These are phyloP conservation scores for Aspergillus asperescens DNA, from an alignment of 495 filamentous ascomycete genomes.

Conservation along the genomic window DNA sequence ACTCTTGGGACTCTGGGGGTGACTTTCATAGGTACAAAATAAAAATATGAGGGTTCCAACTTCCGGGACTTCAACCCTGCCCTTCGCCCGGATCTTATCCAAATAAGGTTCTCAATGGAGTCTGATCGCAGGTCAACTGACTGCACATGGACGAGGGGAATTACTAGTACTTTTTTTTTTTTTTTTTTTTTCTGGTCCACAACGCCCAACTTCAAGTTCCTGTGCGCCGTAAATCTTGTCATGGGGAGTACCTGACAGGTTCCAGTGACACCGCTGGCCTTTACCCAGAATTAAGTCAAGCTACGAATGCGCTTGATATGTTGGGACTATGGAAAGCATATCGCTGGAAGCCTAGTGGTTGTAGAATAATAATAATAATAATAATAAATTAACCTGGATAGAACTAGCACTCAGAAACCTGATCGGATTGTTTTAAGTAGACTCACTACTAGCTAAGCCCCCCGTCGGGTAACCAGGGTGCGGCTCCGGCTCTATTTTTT, in stretches of 20 bases:
- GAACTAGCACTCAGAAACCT: background rate
- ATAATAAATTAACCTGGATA: background rate
- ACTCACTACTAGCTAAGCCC: background rate
- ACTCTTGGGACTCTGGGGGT: too few relatives aligned
- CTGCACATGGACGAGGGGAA: slow-evolving; percentile 2
- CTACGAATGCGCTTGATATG: background rate
- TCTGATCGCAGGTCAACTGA: slow-evolving; percentile 25
- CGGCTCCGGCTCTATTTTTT: slow-evolving; percentile 5
- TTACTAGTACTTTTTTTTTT: too few relatives aligned
- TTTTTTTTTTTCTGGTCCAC: too few relatives aligned
- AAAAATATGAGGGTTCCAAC: too few relatives aligned
- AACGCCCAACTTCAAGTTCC: slow-evolving; percentile 1
- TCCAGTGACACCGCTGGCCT: background rate
- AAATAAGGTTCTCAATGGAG: slow-evolving; percentile 12
- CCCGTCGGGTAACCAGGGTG: background rate
- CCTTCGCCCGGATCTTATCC: background rate
- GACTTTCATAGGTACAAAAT: too few relatives aligned
- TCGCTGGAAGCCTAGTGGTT: slow-evolving; percentile 2
- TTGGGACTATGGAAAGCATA: background rate
- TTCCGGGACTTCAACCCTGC: too few relatives aligned
- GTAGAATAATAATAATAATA: background rate
- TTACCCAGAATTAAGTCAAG: background rate
- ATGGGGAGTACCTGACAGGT: background rate
- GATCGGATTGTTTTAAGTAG: background rate
- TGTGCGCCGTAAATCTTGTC: slow-evolving; percentile 1